Conservation (phyloP, 2,329 filamentous ascomycete genomes). For the Tolypocladium ovalisporum region DNA sequence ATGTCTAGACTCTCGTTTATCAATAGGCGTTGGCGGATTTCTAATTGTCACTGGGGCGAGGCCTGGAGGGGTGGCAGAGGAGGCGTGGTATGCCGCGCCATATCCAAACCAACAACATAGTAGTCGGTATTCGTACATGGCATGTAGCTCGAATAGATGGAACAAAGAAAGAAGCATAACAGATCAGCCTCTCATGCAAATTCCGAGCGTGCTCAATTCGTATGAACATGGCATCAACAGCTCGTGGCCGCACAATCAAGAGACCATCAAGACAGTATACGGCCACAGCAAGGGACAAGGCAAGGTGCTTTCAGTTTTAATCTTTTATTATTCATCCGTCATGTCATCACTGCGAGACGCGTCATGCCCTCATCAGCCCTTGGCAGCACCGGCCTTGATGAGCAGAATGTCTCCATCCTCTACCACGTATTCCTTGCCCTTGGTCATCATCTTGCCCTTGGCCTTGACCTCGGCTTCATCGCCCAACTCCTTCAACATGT, state of each 20-base stretch:
- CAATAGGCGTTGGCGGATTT: background rate
- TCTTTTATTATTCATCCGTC: slow-evolving; percentile 5
- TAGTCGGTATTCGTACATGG: too few species aligned
- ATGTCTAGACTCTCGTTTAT: background rate
- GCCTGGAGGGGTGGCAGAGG: background rate
- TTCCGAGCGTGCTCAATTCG: background rate
- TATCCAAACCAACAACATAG: background rate
- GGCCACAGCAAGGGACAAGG: background rate
- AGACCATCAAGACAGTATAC: background rate
- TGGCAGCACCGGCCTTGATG: slow-evolving; percentile 82
- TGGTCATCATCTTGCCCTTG: slow-evolving; percentile 94
- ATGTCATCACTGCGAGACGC: background rate
- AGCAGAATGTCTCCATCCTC: slow-evolving; percentile 75
- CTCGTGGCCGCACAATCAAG: background rate
- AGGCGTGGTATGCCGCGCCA: background rate
- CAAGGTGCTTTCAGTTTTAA: background rate
- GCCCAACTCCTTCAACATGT: slow-evolving; percentile 68
- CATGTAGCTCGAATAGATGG: background rate
- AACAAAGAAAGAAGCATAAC: background rate
- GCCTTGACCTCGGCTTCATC: slow-evolving; percentile 84
- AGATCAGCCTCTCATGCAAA: background rate
- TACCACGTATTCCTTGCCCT: slow-evolving; percentile 93
- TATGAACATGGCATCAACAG: background rate
- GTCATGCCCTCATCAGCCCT: slow-evolving; percentile 36
- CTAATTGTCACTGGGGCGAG: background rate